Base-by-base conservation (phyloP, 768 basidiomycete species). In the Collybia nuda region DNA sequence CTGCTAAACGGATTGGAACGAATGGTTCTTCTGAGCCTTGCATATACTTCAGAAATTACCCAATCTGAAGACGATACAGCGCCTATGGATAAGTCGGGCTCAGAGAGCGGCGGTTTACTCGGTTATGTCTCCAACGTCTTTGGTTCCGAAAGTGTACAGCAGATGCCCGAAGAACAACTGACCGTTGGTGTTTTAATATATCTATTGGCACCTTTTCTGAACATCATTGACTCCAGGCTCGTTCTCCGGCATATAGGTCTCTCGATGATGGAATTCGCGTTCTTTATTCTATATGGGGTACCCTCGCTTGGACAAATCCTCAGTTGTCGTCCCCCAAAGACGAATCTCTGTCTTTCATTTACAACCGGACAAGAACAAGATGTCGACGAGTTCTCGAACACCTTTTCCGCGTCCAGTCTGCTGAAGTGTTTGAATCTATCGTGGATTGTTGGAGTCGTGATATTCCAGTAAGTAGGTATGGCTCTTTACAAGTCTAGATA, bases 111-210 rank as follows among this genome's bases (percentile, higher is more conserved):
- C 61, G 87, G 94, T 1, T 68, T 98, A 9, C 74, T 98, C 0
- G 93, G 94, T 7, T 90, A 93, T 59, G 87, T 99, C 45, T 94
- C 93, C 1, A 90, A 84, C 48, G 95, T 98, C 2, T 95, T 99
- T 61, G 81, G 88, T 37, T 82, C 84, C 0, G 90, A 93, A n/a
- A 77, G 71, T 29, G 59, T 69, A 7, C 67, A 75, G 9, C 63
- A 66, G 48, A 58, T 66, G 35, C 61, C 67, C 14, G 83, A 83
- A 12, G 87, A 87, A 32, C 80, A 79, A 53, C 60, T 84, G 7
- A 77, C 75, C 49, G 89, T 86, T 57, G 62, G 81, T 70, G 6
- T 35, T 19, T 47, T 44, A 35, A 47, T 36, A 32, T 48, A 49
- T 23, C 35, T 18, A 6, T 5, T 37, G 24, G 46, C 22, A 28